Percentiles rank a stretch among this genome's conserved stretches.
These are phyloP conservation scores for Boehmeria nivea DNA, from an alignment of 306 rosid species.

Conservation along the genomic window DNA sequence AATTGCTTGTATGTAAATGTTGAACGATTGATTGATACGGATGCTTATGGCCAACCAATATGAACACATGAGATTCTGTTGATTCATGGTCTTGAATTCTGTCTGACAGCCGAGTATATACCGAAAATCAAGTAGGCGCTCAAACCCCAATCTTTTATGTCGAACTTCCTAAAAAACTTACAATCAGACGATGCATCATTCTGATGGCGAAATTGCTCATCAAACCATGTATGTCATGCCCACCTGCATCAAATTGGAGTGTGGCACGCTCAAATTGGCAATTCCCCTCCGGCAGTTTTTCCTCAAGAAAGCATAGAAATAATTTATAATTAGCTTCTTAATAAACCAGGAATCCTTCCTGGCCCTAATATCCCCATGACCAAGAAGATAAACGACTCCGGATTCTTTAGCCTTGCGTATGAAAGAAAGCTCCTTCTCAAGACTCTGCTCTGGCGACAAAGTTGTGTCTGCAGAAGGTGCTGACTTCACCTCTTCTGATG, in stretches of 20 bases:
- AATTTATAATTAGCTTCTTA: constrained; percentile 78
- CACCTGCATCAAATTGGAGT: constrained; percentile 89
- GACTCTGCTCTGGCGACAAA: constrained; percentile 58
- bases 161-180: background rate
- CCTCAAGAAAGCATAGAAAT: constrained; percentile 86
- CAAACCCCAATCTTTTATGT: background rate
- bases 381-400: constrained; percentile 91
- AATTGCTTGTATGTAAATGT: background rate
- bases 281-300: constrained; percentile 90
- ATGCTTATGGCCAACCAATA: background rate
- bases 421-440: constrained; percentile 84
- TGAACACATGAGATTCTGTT: too few relatives aligned
- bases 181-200: background rate
- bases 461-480: constrained; percentile 37
- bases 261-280: constrained; percentile 88
- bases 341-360: constrained; percentile 90
- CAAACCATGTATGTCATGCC: constrained; percentile 98
- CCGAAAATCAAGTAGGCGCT: background rate
- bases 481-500: constrained; percentile 47
- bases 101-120: background rate
- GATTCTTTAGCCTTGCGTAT: constrained; percentile 90
- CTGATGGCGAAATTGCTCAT: constrained; percentile 30
- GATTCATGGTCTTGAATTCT: background rate
- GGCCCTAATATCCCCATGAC: constrained; percentile 93
- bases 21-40: background rate